Evolutionary conservation across 768 basidiomycete genomes (phyloP), one percentile per base, ranked within the genome.

Genomic region (Lentinula edodes): DNA sequence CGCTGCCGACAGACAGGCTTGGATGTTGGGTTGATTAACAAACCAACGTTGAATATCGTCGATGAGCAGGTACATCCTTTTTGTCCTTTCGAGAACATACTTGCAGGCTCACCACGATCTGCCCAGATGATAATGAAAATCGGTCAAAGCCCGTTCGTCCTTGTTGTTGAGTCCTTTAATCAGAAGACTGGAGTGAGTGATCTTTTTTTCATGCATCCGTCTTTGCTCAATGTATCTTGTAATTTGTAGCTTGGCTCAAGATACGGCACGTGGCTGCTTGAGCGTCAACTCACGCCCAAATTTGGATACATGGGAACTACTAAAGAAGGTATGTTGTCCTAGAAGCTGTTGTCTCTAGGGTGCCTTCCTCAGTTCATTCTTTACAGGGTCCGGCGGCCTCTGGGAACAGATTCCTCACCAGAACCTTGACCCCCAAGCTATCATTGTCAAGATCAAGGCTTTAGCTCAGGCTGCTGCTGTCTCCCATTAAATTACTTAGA

Each of bases 11-110:
- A 88, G 74, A 75, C 84, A 65, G 92, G 92, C 2, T 65, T 93
- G 55, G 82, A 93, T 67, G 90, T 94, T 52, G 93, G 92, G 12
- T 70, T 95, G 73, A 84, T 95, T 73, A 95, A 95, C 78, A 95
- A 94, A 75, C 79, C 90, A 4, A 87, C 88, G 32, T 76, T 94
- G 66, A 93, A 93, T 72, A 70, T 92, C 32, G 85, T 94, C 12
- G 93, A 94, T 71, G 93, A 95, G 71, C 72, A 91, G 77, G 85
- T 87, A 64, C 58, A 72, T 52, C 71, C 59, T 42, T 9, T 28
- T 28, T 28, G 28, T 42, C 20, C 39, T 32, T 56, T 6, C 53
- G n/a, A 35, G 16, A 6, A 20, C 32, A 9, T 18, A 50, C 54
- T 34, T 50, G 5, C 48, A 61, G 12, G 32, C 52, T 39, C 46